A percentile compares a stretch with the other conserved stretches of the same genome.
Conservation (phyloP, 2,329 filamentous ascomycete species). For the Beauveria sp. region DNA sequence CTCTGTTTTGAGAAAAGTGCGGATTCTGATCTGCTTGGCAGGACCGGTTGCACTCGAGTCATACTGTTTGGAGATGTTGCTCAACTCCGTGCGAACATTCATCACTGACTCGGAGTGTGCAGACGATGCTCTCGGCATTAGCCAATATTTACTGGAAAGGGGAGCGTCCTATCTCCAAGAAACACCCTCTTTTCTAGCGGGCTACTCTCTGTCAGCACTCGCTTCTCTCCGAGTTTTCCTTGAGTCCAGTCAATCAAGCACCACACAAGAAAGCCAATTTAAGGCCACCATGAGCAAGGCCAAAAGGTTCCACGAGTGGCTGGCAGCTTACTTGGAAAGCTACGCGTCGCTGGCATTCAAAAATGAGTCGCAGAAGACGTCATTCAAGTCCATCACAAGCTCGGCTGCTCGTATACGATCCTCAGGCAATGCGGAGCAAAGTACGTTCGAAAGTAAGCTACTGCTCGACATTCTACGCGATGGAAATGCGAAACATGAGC, state of each 20-base stretch:
- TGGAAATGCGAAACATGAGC: constrained; percentile 48
- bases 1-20: constrained; percentile 76
- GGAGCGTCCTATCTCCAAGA: constrained; percentile 58
- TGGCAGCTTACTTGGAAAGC: constrained; percentile 57
- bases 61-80: constrained; percentile 80
- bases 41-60: constrained; percentile 64
- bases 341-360: constrained; percentile 51
- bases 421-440: constrained; percentile 61
- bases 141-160: constrained; percentile 70
- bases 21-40: constrained; percentile 72
- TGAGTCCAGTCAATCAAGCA: constrained; percentile 65
- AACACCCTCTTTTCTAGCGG: constrained; percentile 69
- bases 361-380: constrained; percentile 39
- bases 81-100: constrained; percentile 72
- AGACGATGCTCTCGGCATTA: constrained; percentile 80
- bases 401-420: constrained; percentile 61
- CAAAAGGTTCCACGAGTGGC: constrained; percentile 69
- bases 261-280: constrained; percentile 79
- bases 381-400: constrained; percentile 60
- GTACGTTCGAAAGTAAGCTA: constrained; percentile 69
- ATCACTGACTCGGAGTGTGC: constrained; percentile 79
- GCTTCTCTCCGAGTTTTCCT: constrained; percentile 72
- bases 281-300: constrained; percentile 69
- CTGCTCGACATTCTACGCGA: constrained; percentile 76
- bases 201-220: constrained; percentile 70